Base-by-base conservation (phyloP, 352 stramenopile genomes). In the Pythium phragmitis region DNA sequence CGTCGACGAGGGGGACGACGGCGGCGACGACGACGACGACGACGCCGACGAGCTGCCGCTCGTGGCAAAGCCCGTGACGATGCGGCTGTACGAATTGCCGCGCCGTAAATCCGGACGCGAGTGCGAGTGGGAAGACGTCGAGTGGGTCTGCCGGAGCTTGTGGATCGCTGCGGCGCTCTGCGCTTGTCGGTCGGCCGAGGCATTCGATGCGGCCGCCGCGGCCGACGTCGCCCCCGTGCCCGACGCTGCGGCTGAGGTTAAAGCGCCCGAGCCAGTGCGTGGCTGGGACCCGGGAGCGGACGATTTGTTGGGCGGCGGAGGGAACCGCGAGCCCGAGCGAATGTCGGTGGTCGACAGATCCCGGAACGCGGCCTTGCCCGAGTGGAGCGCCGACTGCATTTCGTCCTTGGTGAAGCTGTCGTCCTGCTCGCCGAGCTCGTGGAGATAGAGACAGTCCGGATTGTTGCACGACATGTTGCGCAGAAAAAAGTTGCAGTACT, bases 401-500 rank as follows among this genome's bases (percentile, higher is more conserved):
- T 98, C 90, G 57, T 98, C 94, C 67, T 98, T 98, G 17, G 93
- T 98, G 67, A 98, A 98, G 43, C 94, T 96, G 73, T 98, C 88
- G 50, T 96, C 88, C 50, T 96, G 83, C 45, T 98, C 87, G 14
- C 90, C 94, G 8, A 98, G 75, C 46, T 96, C 89, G 72, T 98
- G 94, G 34, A 98, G 72, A 67, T 98, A 98, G 7, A 98, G 74
- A 68, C 94, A 98, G 34, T 98, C 94, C 0, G 90, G 82, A 65
- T 98, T 98, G 72, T 92, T 97, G 69, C 94, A 98, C 52, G 82
- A 70, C 50, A 96, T 79, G 64, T 92, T 93, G 6, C 89, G 79
- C 36, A 98, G 69, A 63, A 98, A 98, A 60, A 89, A 93, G 71
- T 98, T 97, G 76, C 94, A 98, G 69, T 98, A 98, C 76, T 98